Percentiles rank a stretch among this genome's conserved stretches.
Conservation (phyloP, 108 stramenopile species). For the Skeletonema menzelii region DNA sequence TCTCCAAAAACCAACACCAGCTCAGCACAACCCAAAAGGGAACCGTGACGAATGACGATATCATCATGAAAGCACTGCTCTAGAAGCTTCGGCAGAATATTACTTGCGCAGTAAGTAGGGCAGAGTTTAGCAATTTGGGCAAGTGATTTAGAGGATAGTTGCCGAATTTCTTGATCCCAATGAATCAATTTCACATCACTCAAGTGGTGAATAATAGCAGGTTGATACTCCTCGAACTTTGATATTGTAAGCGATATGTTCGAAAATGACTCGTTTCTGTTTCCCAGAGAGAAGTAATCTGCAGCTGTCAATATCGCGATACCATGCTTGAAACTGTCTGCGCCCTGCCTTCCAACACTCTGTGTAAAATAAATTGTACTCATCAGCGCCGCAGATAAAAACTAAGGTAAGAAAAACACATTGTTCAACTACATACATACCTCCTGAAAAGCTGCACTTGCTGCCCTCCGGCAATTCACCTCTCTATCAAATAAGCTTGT, state of each 20-base stretch:
- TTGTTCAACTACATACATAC: constrained; percentile 32
- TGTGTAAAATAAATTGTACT: not conserved
- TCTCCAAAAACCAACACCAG: constrained; percentile 73
- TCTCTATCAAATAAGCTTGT: constrained; percentile 97
- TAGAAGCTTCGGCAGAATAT: constrained; percentile 75
- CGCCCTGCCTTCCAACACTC: constrained; percentile 40
- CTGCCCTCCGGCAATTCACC: constrained; percentile 97
- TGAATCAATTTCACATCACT: constrained; percentile 78
- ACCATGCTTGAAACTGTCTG: constrained; percentile 91
- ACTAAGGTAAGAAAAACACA: not conserved
- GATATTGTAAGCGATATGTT: constrained; percentile 76
- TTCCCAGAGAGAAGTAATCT: constrained; percentile 97
- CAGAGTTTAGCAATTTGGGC: constrained; percentile 62
- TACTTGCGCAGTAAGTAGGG: constrained; percentile 46
- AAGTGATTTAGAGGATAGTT: constrained; percentile 77
- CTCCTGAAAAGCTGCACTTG: constrained; percentile 98
- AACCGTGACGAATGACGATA: constrained; percentile 83
- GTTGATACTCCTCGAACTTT: constrained; percentile 80
- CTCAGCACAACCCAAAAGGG: constrained; percentile 85
- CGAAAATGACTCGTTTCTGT: constrained; percentile 82
- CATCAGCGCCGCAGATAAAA: not conserved
- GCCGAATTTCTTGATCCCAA: constrained; percentile 91
- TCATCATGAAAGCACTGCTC: constrained; percentile 62
- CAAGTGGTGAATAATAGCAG: constrained; percentile 78
- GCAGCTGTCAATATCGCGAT: constrained; percentile 94